phyloP scores from a whole-genome alignment of 140 eudicot genomes.

The Anethum foeniculum region DNA sequence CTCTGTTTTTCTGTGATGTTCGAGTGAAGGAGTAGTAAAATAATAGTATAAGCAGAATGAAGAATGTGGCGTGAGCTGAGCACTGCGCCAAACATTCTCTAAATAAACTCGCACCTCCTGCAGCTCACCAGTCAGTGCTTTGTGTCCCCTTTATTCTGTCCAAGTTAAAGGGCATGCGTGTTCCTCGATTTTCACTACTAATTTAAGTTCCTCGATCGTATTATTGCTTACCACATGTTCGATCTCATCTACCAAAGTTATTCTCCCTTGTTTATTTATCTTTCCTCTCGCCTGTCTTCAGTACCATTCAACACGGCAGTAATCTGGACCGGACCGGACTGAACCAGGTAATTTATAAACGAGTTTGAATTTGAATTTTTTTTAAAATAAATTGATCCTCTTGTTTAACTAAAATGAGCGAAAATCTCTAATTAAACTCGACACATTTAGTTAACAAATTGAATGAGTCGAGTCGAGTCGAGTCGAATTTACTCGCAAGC shows the following conservation, averaged over 20 bases:
- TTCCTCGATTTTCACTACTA: not conserved
- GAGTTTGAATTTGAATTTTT: too few relatives aligned
- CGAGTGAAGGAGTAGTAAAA: not conserved
- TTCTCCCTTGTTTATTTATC: not conserved
- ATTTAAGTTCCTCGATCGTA: not conserved
- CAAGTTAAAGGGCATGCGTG: not conserved
- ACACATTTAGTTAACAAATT: too few relatives aligned
- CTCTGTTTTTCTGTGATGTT: not conserved
- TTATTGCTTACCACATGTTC: not conserved
- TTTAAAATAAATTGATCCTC: too few relatives aligned
- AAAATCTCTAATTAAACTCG: too few relatives aligned
- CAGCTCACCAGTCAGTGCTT: slow-evolving; percentile 3
- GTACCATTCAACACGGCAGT: too few relatives aligned
- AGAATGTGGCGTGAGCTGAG: not conserved
- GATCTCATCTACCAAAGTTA: not conserved
- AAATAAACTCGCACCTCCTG: not conserved
- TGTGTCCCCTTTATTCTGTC: slow-evolving; percentile 10
- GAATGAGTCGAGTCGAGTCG: too few relatives aligned
- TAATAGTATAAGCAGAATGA: not conserved
- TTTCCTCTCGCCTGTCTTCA: not conserved
- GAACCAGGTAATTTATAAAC: too few relatives aligned
- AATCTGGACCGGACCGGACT: too few relatives aligned
- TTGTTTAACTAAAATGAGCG: too few relatives aligned
- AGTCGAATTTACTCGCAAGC: too few relatives aligned
- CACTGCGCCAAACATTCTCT: not conserved